Conservation (phyloP, 805 yeast genomes). For the Wickerhamiella sergipiensis region DNA sequence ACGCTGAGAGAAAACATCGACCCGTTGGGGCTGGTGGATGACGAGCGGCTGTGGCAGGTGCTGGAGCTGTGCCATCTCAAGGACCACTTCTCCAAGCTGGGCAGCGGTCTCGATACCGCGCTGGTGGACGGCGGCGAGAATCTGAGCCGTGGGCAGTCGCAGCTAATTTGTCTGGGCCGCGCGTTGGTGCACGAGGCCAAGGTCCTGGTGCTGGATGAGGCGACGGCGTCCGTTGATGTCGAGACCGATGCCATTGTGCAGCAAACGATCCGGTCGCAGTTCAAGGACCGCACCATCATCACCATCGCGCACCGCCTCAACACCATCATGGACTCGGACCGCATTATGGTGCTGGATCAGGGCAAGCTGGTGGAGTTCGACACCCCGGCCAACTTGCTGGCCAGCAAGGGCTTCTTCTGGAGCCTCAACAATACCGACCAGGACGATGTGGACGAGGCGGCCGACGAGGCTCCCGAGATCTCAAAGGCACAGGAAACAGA, state of each 20-base stretch:
- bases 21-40: constrained; percentile 54
- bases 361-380: constrained; percentile 67
- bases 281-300: constrained; percentile 55
- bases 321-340: constrained; percentile 68
- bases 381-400: constrained; percentile 30
- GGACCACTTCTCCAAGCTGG: constrained; percentile 43
- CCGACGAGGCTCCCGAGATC: not conserved
- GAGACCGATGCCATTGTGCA: constrained; percentile 67
- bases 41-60: constrained; percentile 66
- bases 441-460: constrained; percentile 1
- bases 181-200: constrained; percentile 57
- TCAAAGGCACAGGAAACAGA: not conserved
- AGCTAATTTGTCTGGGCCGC: constrained; percentile 63
- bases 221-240: constrained; percentile 67
- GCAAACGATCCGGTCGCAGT: constrained; percentile 55
- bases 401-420: constrained; percentile 10
- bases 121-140: constrained; percentile 63
- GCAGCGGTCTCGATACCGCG: constrained; percentile 35
- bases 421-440: constrained; percentile 11
- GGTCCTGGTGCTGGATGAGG: constrained; percentile 68
- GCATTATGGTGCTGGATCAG: constrained; percentile 52
- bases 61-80: constrained; percentile 69
- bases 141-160: constrained; percentile 72
- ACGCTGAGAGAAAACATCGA: constrained; percentile 75
- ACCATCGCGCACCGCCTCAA: constrained; percentile 79